Conservation (phyloP, 208 protist species). For the Wallacemonas collosoma region DNA sequence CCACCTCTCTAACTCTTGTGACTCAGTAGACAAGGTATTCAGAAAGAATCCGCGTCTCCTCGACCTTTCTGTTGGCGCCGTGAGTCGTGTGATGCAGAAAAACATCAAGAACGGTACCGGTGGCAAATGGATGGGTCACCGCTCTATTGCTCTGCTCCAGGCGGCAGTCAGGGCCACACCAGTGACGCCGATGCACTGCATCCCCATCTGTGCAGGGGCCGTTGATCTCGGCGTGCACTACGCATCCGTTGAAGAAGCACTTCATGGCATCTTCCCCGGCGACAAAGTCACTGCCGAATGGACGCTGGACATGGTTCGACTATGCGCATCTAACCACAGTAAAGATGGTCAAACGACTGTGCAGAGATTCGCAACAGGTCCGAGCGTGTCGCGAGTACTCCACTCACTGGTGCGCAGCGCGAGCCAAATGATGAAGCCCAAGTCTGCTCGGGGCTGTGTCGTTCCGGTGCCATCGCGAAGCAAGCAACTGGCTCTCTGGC, state of each 20-base stretch:
- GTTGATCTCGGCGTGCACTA: conserved; percentile 59
- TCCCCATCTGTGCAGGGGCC: conserved; percentile 48
- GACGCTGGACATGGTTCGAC: conserved; percentile 48
- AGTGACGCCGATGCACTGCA: conserved; percentile 46
- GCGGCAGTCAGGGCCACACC: conserved; percentile 12
- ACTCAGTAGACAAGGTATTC: conserved; percentile 22
- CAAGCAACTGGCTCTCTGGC: conserved; percentile 66
- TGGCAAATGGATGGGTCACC: conserved; percentile 59
- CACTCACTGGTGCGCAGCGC: conserved; percentile 2
- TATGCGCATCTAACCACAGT: conserved; percentile 14
- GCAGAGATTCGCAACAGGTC: not conserved
- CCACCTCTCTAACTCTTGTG: conserved; percentile 45
- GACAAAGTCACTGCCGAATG: conserved; percentile 28
- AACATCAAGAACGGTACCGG: conserved; percentile 6
- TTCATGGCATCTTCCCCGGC: conserved; percentile 30
- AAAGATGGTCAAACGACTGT: not conserved
- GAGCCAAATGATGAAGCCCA: not conserved
- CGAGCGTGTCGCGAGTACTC: not conserved
- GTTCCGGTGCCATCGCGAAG: conserved; percentile 49
- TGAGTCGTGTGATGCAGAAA: conserved; percentile 48
- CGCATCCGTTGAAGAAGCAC: conserved; percentile 42
- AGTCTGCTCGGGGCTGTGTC: not conserved
- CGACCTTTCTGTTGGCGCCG: conserved; percentile 29
- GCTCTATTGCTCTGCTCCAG: conserved; percentile 53
- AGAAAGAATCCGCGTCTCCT: conserved; percentile 19